Evolutionary conservation across 495 filamentous ascomycete genomes (phyloP), one percentile per base, ranked within the genome.

Genomic region (Penicillium tannophilum): DNA sequence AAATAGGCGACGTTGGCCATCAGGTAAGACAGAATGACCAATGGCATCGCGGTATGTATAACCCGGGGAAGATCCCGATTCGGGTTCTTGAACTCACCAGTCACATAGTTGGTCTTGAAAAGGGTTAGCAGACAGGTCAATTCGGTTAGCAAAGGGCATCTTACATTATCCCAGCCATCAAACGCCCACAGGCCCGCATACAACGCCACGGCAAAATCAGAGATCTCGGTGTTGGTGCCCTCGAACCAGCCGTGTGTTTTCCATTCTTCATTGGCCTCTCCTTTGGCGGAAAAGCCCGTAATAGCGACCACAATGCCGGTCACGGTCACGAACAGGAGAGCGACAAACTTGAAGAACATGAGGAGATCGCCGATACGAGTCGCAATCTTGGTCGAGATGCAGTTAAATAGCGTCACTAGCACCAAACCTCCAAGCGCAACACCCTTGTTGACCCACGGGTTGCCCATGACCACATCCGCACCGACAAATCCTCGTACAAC

Each of bases 161-260:
- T 77, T 74, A 94, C 93, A 72, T 98, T 98, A 69, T 98, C 94
- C 94, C 94, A 98, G 19, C 94, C 94, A 67, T 98, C 94, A 74
- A 93, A 98, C 3, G 94, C 94, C 94, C 94, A 98, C 2, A 98
- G 79, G 10, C 94, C 94, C 26, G 92, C 93, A 72, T 98, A 98
- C 56, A 98, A 71, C 4, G 94, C 94, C 52, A 98, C 90, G 16
- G 92, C 92, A 87, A 90, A 95, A 60, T 85, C 86, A 16, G 88
- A 91, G 16, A 87, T 81, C 69, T 91, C 86, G n/a, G 83, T 82
- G 62, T 79, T 89, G 11, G 92, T 96, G 41, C 87, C 89, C 57
- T 92, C 86, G 66, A 98, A 97, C 94, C 95, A 98, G 12, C 86
- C 85, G 16, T 79, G 80, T 2, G 81, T 86, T 69, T 93, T 96